These are phyloP conservation scores for Solanum pimpinellifolium DNA, from an alignment of 257 asterid genomes.

Conservation along the genomic window DNA sequence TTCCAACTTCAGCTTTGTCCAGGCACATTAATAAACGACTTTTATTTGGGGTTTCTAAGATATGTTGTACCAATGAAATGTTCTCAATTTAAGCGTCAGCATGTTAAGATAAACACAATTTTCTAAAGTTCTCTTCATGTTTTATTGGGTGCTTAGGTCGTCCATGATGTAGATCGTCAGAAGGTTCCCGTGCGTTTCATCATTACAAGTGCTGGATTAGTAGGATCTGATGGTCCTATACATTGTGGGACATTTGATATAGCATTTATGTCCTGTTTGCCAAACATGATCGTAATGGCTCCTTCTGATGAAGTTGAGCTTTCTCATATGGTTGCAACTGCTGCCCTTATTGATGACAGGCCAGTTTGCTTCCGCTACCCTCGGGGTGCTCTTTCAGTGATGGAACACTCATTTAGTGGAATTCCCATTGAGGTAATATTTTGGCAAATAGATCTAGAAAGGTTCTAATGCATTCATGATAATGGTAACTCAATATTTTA, in stretches of 20 bases:
- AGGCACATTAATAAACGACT: not conserved
- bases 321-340: conserved; percentile 67
- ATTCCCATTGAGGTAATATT: conserved; percentile 58
- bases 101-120: not conserved
- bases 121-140: not conserved
- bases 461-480: not conserved
- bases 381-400: conserved; percentile 50
- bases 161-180: conserved; percentile 85
- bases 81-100: not conserved
- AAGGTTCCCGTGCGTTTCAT: conserved; percentile 76
- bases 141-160: conserved; percentile 34
- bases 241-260: conserved; percentile 79
- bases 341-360: conserved; percentile 49
- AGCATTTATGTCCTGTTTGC: conserved; percentile 82
- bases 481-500: not conserved
- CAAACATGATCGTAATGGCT: conserved; percentile 95
- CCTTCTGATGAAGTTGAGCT: conserved; percentile 85
- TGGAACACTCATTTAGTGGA: conserved; percentile 13
- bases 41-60: not conserved
- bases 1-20: not conserved
- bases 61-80: not conserved
- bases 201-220: conserved; percentile 70
- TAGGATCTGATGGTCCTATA: conserved; percentile 69
- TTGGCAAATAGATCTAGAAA: not conserved
- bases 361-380: conserved; percentile 88